Evolutionary conservation across 352 stramenopile species (phyloP).

Genomic region (Globisporangium parvum): DNA sequence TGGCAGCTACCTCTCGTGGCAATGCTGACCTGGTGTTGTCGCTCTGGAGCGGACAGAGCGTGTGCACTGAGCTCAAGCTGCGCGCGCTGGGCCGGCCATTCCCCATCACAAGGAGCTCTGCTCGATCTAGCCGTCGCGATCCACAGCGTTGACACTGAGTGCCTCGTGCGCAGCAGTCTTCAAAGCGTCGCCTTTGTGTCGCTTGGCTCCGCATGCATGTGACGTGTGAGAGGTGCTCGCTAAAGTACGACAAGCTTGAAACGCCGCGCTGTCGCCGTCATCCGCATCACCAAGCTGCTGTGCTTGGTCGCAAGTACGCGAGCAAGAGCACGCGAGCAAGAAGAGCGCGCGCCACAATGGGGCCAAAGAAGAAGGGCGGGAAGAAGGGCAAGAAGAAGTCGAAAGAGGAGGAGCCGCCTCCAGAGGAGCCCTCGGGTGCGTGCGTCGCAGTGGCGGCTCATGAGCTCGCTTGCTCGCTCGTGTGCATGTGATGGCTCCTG

Average conservation of each 20-base stretch:
- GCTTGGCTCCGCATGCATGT: too few relatives aligned
- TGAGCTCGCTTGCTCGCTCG: too few relatives aligned
- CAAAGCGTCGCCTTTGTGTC: too few relatives aligned
- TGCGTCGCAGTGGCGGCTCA: too few relatives aligned
- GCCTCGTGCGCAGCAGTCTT: too few relatives aligned
- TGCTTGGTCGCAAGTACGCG: too few relatives aligned
- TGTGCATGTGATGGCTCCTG: neutral
- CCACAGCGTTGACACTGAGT: too few relatives aligned
- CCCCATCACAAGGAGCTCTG: conserved; percentile 19
- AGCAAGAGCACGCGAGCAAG: neutral
- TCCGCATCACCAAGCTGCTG: neutral
- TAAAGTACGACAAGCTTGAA: neutral
- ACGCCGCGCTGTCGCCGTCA: neutral
- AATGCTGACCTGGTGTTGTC: conserved; percentile 14
- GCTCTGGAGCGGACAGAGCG: conserved; percentile 20
- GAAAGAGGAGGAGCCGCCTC: conserved; percentile 56
- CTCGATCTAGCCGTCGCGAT: too few relatives aligned
- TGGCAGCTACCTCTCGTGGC: neutral
- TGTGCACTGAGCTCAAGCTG: conserved; percentile 19
- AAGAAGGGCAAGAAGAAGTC: conserved; percentile 65
- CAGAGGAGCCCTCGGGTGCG: conserved; percentile 67
- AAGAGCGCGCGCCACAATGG: conserved; percentile 23
- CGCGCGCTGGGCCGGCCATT: conserved; percentile 31
- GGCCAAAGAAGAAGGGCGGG: conserved; percentile 66
- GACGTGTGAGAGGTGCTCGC: too few relatives aligned